phyloP scores from a whole-genome alignment of 352 stramenopile genomes.

The Saprolegnia parasitica region DNA sequence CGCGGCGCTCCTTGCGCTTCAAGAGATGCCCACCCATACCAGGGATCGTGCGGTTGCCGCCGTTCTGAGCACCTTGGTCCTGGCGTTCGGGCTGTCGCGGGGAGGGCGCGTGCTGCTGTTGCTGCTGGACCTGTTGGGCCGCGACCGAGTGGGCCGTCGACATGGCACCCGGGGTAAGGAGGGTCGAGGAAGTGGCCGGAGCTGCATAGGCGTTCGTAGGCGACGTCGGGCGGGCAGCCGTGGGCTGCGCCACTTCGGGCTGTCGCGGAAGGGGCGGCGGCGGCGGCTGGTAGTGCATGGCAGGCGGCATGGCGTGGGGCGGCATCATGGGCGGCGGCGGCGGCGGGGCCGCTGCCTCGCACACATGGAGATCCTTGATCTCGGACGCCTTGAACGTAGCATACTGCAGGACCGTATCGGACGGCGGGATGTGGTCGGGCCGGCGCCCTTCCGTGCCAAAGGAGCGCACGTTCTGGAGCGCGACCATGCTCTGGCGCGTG shows the following conservation, averaged over 20 bases:
- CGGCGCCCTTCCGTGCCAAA: slow-evolving; percentile 81
- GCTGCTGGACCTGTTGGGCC: slow-evolving; percentile 2
- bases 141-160: background rate
- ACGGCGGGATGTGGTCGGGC: slow-evolving; percentile 62
- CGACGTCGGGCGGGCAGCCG: slow-evolving; percentile 30
- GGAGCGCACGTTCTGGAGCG: slow-evolving; percentile 71
- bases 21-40: slow-evolving; percentile 79
- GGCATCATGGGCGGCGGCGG: slow-evolving; percentile 15
- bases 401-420: slow-evolving; percentile 69
- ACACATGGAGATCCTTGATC: slow-evolving; percentile 84
- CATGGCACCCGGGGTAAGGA: slow-evolving; percentile 25
- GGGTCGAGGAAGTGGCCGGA: background rate
- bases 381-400: slow-evolving; percentile 78
- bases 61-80: background rate
- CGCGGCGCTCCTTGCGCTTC: slow-evolving; percentile 70
- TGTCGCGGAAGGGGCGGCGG: slow-evolving; percentile 27
- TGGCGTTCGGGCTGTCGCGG: background rate
- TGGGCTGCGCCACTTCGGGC: slow-evolving; percentile 30
- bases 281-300: slow-evolving; percentile 7
- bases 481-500: slow-evolving; percentile 76
- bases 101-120: slow-evolving; percentile 5
- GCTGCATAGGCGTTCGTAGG: slow-evolving; percentile 6
- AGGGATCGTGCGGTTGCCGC: slow-evolving; percentile 48
- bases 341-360: slow-evolving; percentile 50
- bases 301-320: background rate